phyloP scores from a whole-genome alignment of 2,329 filamentous ascomycete genomes.

The Colletotrichum camelliae region DNA sequence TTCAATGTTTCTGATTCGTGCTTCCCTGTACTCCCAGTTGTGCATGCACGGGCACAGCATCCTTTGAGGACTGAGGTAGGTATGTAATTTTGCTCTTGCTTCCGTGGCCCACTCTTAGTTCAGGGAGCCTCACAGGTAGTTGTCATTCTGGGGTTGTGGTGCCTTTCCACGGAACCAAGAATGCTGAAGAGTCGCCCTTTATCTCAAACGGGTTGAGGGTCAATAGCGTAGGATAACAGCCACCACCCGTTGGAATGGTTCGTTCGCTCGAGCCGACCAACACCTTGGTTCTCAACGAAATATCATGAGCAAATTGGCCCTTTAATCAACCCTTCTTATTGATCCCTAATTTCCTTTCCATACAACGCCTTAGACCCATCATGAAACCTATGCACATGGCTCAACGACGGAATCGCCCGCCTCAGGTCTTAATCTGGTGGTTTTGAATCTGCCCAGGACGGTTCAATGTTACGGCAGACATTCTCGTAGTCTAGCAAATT shows the following conservation, averaged over 20 bases:
- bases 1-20: not conserved
- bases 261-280: not conserved
- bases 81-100: not conserved
- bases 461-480: slow-evolving; percentile 71
- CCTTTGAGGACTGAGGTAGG: too few relatives aligned
- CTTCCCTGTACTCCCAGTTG: not conserved
- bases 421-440: slow-evolving; percentile 27
- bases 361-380: not conserved
- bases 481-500: slow-evolving; percentile 73
- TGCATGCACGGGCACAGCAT: not conserved
- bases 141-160: not conserved
- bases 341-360: not conserved
- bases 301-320: not conserved
- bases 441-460: slow-evolving; percentile 67
- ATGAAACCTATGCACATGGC: not conserved
- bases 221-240: not conserved
- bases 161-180: not conserved
- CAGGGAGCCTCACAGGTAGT: not conserved
- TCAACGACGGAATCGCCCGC: not conserved
- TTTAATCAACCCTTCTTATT: not conserved
- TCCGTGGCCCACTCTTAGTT: not conserved
- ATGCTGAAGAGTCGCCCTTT: not conserved
- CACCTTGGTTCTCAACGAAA: not conserved
- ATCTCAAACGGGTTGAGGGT: not conserved
- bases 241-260: not conserved